Base-by-base conservation (phyloP, 306 rosid species). In the Alnus glutinosa region DNA sequence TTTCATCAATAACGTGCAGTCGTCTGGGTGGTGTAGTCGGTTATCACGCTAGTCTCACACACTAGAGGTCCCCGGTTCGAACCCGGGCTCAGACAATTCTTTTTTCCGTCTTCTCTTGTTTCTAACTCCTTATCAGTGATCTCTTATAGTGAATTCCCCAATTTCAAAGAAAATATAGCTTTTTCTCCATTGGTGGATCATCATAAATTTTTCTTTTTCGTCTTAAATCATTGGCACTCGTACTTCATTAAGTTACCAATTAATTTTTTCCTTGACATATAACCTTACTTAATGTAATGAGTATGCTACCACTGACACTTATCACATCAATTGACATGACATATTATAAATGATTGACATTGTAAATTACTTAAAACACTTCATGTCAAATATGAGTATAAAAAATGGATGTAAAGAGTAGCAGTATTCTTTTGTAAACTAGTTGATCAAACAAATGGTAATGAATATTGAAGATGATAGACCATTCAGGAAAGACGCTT, bases 21-120 rank as follows among this genome's bases (percentile, higher is more conserved):
- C 0, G 88, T 85, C 88, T 81, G 85, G 88, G 88, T 85, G 88
- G 85, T 81, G 88, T 85, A 85, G 88, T 85, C 18, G 85, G 88
- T 85, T 85, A 85, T 85, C 85, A 85, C 85, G 85, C 78, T 85
- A 85, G 88, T 85, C 88, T 85, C 83, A 85, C 88, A 85, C 85
- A 78, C 88, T 85, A 75, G 78, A 81, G 85, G 85, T 81, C 85
- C 83, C 88, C 85, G 83, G 88, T 85, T 85, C 88, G 88, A 85
- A 85, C 79, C 88, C 85, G 85, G 85, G 85, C 88, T 85, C 83
- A 81, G 88, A 85, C 88, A 34, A 34, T 34, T 34, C 37, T 34
- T 34, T 34, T 34, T 34, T 34, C 37, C 37, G 37, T 34, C 37
- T 1, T 34, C 2, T 34, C 37, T 34, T 34, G 37, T 10, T 7